A percentile compares a stretch with the other conserved stretches of the same genome.
These are phyloP conservation scores for Centaurea solstitialis DNA, from an alignment of 129 eudicot genomes.

Conservation along the genomic window DNA sequence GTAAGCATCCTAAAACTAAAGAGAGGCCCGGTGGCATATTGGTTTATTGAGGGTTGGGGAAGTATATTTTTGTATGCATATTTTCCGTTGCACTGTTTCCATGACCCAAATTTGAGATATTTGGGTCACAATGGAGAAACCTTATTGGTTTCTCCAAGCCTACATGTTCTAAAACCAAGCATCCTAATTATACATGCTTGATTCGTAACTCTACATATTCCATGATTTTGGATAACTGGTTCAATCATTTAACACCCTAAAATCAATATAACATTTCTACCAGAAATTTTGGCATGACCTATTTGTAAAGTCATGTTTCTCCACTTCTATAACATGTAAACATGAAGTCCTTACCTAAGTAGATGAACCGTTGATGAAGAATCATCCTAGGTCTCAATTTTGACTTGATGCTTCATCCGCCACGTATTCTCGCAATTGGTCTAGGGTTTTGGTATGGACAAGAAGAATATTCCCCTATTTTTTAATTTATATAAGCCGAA, in stretches of 20 bases:
- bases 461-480: neutral
- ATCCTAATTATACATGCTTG: neutral
- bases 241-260: neutral
- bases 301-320: neutral
- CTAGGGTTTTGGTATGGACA: neutral
- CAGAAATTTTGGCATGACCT: neutral
- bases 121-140: neutral
- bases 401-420: neutral
- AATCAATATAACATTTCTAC: neutral
- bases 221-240: neutral
- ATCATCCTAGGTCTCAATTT: neutral
- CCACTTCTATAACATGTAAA: neutral
- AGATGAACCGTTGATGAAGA: neutral
- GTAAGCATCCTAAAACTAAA: neutral
- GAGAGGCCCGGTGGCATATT: neutral
- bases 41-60: constrained; percentile 2
- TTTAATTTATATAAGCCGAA: neutral
- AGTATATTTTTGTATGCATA: neutral
- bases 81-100: neutral
- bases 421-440: neutral
- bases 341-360: neutral
- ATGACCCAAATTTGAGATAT: neutral
- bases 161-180: neutral
- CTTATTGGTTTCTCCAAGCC: neutral
- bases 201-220: neutral